Evolutionary conservation across 2,329 filamentous ascomycete species (phyloP).

Genomic region (Ophiostoma perfectum): DNA sequence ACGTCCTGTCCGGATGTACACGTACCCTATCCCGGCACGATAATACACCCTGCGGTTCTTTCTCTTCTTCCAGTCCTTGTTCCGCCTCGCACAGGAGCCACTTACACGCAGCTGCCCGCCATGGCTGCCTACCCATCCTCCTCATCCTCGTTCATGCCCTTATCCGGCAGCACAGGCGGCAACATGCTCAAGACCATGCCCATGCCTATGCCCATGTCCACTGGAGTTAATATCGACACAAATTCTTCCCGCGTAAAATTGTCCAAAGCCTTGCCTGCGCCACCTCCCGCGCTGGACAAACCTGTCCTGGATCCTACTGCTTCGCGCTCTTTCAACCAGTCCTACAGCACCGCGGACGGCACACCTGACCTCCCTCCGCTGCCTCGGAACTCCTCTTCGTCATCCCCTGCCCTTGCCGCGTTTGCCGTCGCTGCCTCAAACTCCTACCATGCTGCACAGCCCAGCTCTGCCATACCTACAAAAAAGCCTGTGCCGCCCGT

Average conservation of each 20-base stretch:
- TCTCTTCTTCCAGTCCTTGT: no score
- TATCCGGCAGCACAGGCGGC: slow-evolving; percentile 10
- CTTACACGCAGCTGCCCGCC: slow-evolving; percentile 12
- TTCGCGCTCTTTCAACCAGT: neutral
- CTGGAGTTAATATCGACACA: neutral
- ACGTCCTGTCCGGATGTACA: neutral
- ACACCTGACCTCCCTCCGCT: slow-evolving; percentile 18
- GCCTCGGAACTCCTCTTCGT: slow-evolving; percentile 1
- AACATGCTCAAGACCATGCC: slow-evolving; percentile 22
- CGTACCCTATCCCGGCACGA: slow-evolving; percentile 1
- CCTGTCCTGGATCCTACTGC: neutral
- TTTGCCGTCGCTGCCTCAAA: neutral
- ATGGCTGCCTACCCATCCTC: slow-evolving; percentile 10
- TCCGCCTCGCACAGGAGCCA: neutral
- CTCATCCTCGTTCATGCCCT: slow-evolving; percentile 7
- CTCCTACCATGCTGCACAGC: slow-evolving; percentile 6
- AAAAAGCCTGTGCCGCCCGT: slow-evolving; percentile 14
- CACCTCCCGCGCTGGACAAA: slow-evolving; percentile 32
- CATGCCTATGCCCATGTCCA: slow-evolving; percentile 29
- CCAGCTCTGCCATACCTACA: neutral
- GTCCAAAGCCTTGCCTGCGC: slow-evolving; percentile 53
- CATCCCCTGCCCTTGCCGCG: neutral
- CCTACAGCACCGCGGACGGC: neutral
- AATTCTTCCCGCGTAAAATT: slow-evolving; percentile 47
- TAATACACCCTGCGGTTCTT: neutral